Percentiles rank a stretch among this genome's conserved stretches.
phyloP scores from a whole-genome alignment of 2,329 filamentous ascomycete species.

The Ilyonectria sp. region DNA sequence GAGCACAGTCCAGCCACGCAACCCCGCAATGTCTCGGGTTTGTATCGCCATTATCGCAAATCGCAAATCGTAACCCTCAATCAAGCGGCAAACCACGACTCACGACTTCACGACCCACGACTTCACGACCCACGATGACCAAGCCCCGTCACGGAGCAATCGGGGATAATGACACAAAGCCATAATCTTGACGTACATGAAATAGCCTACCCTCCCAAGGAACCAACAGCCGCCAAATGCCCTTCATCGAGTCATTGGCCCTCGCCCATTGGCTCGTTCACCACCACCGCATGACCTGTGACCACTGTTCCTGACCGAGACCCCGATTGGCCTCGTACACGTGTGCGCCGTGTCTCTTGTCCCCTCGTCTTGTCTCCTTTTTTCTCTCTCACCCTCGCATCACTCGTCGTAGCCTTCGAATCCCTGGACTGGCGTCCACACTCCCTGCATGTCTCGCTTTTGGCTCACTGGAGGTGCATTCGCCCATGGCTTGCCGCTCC shows the following conservation, averaged over 20 bases:
- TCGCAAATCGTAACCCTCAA: too few relatives aligned
- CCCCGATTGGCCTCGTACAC: conserved; percentile 20
- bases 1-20: background rate
- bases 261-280: conserved; percentile 14
- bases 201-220: background rate
- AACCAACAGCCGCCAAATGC: background rate
- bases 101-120: background rate
- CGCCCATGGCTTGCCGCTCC: conserved; percentile 4
- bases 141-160: background rate
- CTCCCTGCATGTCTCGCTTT: conserved; percentile 16
- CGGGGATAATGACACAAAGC: background rate
- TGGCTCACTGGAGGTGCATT: conserved; percentile 18
- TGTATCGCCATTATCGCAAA: background rate
- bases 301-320: background rate
- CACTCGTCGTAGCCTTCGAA: background rate
- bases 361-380: background rate
- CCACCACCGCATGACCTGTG: conserved; percentile 9
- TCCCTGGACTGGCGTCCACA: background rate
- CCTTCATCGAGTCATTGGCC: background rate
- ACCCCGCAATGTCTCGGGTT: background rate
- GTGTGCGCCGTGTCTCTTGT: conserved; percentile 9
- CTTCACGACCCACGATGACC: too few relatives aligned
- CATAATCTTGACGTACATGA: background rate
- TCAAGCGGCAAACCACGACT: background rate
- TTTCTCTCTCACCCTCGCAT: background rate